Base-by-base conservation (phyloP, 2,329 filamentous ascomycete genomes). In the Sclerotinia borealis region DNA sequence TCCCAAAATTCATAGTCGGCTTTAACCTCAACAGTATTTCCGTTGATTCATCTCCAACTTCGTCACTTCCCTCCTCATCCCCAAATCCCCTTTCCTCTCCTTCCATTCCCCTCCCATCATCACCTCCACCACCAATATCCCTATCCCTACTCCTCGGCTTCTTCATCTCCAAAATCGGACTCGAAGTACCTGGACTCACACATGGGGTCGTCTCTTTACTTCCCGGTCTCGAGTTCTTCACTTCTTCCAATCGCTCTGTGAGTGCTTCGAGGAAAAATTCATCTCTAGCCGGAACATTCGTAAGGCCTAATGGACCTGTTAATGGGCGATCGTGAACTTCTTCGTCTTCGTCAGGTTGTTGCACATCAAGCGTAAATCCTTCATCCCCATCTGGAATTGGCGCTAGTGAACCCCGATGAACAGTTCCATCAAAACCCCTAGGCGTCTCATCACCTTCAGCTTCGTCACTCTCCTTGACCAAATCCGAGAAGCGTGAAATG, bases 401-500 rank as follows among this genome's bases (percentile, higher is more conserved):
- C 34, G 36, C 63, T 34, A 52, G 15, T 8, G 49, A 52, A 47
- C 29, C 45, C 7, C 51, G 43, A 43, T 56, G 27, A n/a, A 29
- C 27, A 27, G 19, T 27, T 47, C 47, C 25, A 27, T 29, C 34
- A 17, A 9, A 47, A 11, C 52, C 71, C 22, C 66, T 73, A 5
- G 72, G 72, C 10, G 73, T 73, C 10, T 68, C 68, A 48, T 65
- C 61, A 2, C 70, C 73, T 48, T 66, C 69, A 15, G 68, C 68
- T 17, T 41, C 50, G n/a, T 45, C 5, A 78, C 77, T 31, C 31
- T 67, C 64, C n/a, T 59, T 66, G 19, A 64, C 66, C 22, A 71
- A 45, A 19, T 84, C 73, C 2, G 80, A 73, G 5, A 84, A 84
- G 13, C 85, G 75, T 1, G 83, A 85, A 27, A 78, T 72, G 3